Evolutionary conservation across 23 red algal species (phyloP), one percentile per base, ranked within the genome.

Genomic region (Gracilaria domingensis): DNA sequence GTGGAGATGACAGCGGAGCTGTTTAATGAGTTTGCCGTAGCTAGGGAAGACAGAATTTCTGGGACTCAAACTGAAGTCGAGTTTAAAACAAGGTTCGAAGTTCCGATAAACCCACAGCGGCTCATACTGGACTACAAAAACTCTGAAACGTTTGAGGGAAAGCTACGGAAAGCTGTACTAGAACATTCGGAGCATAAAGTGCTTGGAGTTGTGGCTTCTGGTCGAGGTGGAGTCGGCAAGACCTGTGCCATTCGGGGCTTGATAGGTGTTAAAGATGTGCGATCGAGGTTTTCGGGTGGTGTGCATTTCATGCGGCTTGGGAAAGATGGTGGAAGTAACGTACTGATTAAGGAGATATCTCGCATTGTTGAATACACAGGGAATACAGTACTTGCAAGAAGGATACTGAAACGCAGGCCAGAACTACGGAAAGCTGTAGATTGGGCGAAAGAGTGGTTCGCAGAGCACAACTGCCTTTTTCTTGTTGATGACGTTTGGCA

Each of bases 381-480:
- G 34, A 35, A 49, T 12, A 8, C 23, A 23, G 38, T 12, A 12
- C 35, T 35, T 12, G 70, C 28, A n/a, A 49, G n/a, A n/a, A 75
- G 70, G 34, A 75, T 8, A 75, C 38, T 40, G 12, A 21, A 8
- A 24, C 12, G 34, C 7, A 30, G 24, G 8, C 8, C 6, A 23
- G n/a, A 75, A 30, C 35, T 75, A 29, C 70, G 38, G 70, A 29
- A 35, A 49, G 70, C 42, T n/a, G 36, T 75, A 36, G 12, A 40
- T n/a, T 7, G 8, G 35, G 36, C 42, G 8, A 49, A 12, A 21
- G 12, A 12, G 8, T 75, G 70, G 70, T 75, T 75, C 42, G 23
- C 8, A 75, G 70, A 30, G 6, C 70, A 29, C 4, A 75, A 24
- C 11, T 75, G 70, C 20, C 70, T 75, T 75, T 75, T 75, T 35